A percentile compares a stretch with the other conserved stretches of the same genome.
Conservation (phyloP, 352 stramenopile genomes). For the Phytophthora megakarya region DNA sequence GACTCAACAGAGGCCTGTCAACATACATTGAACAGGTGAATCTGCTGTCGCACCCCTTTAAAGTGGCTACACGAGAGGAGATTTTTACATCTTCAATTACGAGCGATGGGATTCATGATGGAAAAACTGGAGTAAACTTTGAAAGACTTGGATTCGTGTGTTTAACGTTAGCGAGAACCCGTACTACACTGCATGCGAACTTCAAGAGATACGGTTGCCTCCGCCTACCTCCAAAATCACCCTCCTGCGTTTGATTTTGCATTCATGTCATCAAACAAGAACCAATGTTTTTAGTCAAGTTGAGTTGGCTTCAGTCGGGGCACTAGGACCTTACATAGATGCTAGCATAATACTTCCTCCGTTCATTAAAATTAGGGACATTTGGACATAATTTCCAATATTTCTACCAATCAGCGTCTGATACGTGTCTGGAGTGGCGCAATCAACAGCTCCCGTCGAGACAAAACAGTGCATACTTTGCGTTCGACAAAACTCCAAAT, state of each 20-base stretch:
- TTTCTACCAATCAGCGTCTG: too few species aligned
- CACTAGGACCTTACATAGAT: constrained; percentile 8
- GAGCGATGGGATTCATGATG: neutral
- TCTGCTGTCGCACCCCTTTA: constrained; percentile 44
- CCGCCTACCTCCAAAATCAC: constrained; percentile 23
- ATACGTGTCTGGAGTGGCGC: too few species aligned
- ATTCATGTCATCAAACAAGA: constrained; percentile 45
- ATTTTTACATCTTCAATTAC: constrained; percentile 36
- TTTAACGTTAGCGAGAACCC: constrained; percentile 35
- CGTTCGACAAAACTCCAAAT: too few species aligned
- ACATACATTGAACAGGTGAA: constrained; percentile 28
- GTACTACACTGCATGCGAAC: constrained; percentile 41
- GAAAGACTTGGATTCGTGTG: constrained; percentile 51
- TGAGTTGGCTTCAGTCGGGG: constrained; percentile 38
- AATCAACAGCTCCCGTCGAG: too few species aligned
- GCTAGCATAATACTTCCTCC: constrained; percentile 3
- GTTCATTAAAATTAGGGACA: too few species aligned
- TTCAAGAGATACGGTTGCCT: constrained; percentile 52
- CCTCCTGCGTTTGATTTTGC: constrained; percentile 50
- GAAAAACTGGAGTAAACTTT: constrained; percentile 29
- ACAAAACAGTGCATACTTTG: too few species aligned
- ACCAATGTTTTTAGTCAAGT: constrained; percentile 66
- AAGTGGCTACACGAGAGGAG: constrained; percentile 56
- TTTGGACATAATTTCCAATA: too few species aligned
- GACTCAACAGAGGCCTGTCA: constrained; percentile 38